phyloP scores from a whole-genome alignment of 2,329 filamentous ascomycete species.

The Epichloe festucae region DNA sequence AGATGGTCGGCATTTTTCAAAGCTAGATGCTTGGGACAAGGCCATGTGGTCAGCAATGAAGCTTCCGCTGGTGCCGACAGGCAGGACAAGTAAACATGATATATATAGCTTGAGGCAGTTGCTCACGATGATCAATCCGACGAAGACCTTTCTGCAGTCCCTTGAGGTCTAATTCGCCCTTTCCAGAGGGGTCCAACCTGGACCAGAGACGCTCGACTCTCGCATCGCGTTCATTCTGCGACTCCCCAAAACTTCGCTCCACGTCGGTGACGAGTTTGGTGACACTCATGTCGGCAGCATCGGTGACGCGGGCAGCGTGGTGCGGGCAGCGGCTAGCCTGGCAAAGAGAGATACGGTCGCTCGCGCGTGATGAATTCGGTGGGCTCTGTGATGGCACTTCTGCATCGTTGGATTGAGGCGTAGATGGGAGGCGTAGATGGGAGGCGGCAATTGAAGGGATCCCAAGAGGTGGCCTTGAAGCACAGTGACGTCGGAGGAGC shows the following conservation, averaged over 20 bases:
- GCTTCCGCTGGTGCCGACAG: neutral
- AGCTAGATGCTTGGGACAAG: constrained; percentile 22
- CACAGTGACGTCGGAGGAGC: constrained; percentile 6
- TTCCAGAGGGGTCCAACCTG: constrained; percentile 62
- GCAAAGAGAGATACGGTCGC: constrained; percentile 3
- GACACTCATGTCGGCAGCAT: constrained; percentile 24
- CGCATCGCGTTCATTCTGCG: constrained; percentile 64
- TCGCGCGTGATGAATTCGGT: constrained; percentile 6
- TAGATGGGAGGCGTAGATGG: neutral
- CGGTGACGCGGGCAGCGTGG: constrained; percentile 11
- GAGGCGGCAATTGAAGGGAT: neutral
- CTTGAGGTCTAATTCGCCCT: constrained; percentile 72
- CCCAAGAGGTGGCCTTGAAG: neutral
- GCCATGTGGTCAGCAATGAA: constrained; percentile 1
- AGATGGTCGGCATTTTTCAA: constrained; percentile 86
- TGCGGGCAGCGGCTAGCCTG: constrained; percentile 7
- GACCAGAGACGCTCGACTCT: constrained; percentile 76
- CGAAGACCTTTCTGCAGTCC: constrained; percentile 73
- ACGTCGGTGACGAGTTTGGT: constrained; percentile 38
- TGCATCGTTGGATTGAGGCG: constrained; percentile 7
- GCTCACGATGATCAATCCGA: constrained; percentile 80
- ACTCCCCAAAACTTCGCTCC: constrained; percentile 60
- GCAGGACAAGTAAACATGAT: neutral
- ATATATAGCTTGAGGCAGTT: neutral
- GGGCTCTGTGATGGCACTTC: constrained; percentile 1